A percentile compares a stretch with the other conserved stretches of the same genome.
Conservation (phyloP, 306 rosid genomes). For the Lablab purpureus region DNA sequence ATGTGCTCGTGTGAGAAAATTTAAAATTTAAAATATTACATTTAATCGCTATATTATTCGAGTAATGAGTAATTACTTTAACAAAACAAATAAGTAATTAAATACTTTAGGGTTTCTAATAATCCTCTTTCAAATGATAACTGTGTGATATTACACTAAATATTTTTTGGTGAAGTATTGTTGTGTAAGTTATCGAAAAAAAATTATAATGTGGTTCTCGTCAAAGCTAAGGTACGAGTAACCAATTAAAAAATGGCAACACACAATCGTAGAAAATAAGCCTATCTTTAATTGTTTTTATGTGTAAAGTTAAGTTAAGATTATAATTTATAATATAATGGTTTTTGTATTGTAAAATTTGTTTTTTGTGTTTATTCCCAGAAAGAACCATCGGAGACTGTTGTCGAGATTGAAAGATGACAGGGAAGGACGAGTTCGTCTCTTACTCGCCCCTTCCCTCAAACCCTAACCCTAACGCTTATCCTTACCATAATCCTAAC, state of each 20-base stretch:
- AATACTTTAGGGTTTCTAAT: too few species aligned
- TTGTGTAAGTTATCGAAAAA: too few species aligned
- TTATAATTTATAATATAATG: not conserved
- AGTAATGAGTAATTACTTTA: too few species aligned
- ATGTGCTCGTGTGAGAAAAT: too few species aligned
- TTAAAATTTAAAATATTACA: too few species aligned
- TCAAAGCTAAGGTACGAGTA: too few species aligned
- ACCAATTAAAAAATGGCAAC: not conserved
- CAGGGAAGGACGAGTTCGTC: constrained; percentile 52
- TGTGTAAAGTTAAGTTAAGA: not conserved
- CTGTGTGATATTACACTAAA: too few species aligned
- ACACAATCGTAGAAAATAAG: not conserved
- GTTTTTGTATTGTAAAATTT: not conserved
- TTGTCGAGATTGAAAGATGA: constrained; percentile 41
- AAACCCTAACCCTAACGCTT: not conserved
- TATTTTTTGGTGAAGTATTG: too few species aligned
- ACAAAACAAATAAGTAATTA: too few species aligned
- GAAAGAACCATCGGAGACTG: not conserved
- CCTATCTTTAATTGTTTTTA: not conserved
- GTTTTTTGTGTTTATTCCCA: not conserved
- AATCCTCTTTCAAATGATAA: too few species aligned
- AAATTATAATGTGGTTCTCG: too few species aligned
- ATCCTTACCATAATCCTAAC: not conserved
- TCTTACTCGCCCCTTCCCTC: constrained; percentile 66
- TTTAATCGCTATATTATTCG: too few species aligned